Base-by-base conservation (phyloP, 176 grass and related monocot genomes). In the Musa acuminata region DNA sequence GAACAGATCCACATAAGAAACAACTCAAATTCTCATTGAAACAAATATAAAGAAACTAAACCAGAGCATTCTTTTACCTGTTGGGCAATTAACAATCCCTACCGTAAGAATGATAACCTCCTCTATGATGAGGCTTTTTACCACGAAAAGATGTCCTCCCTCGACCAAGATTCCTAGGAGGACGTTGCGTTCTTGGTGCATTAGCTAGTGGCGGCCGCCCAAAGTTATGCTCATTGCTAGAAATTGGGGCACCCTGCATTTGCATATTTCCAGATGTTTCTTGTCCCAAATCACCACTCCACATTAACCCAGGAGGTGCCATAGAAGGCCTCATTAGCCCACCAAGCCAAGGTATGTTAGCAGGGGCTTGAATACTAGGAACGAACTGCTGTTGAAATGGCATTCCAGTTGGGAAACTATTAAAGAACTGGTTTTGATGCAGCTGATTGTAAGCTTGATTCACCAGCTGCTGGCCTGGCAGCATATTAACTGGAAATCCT, bases 141-240 rank as follows among this genome's bases (percentile, higher is more conserved):
- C 82, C 84, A 5, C 73, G 76, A 73, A 80, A 91, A 25, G 79
- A 84, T 27, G 84, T 63, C 71, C 80, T 93, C 17, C 95, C 86
- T 20, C 49, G 74, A 66, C 72, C 80, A 67, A 85, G 85, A 65
- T 87, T 72, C n/a, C 72, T 53, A 49, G 84, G 59, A 13, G 77
- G 63, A 16, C 55, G 4, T 12, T 63, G 51, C 22, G 22, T 59
- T 76, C 64, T 74, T 62, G 60, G 78, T 64, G 25, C 75, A 27
- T 19, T 27, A 8, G 79, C 23, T 21, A 62, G 70, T 13, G 48
- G 57, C 14, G 17, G 14, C 5, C 49, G 59, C 4, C 72, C 74
- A 78, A 80, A 68, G 20, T 82, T 85, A 65, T 86, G 90, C 9
- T 14, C 26, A 12, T 70, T 13, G 50, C 27, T 12, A 80, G 49